Evolutionary conservation across 257 asterid species (phyloP).

Genomic region (Penstemon barbatus): DNA sequence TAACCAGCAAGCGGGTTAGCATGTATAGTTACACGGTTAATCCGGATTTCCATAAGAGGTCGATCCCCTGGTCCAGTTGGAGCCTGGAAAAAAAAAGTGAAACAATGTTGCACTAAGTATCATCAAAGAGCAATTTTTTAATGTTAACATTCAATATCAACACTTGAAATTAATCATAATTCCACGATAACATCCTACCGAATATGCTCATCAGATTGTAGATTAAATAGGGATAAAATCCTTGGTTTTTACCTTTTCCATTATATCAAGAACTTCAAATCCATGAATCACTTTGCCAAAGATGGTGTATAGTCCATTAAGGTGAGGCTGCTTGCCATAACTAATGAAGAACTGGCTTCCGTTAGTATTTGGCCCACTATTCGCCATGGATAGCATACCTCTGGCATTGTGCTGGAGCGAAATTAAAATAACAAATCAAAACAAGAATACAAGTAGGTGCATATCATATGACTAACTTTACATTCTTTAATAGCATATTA

Average conservation of each 20-base stretch:
- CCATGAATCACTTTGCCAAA: constrained; percentile 97
- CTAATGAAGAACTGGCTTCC: constrained; percentile 95
- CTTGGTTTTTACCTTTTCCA: constrained; percentile 75
- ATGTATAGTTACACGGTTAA: constrained; percentile 85
- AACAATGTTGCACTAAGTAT: not conserved
- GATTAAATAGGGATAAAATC: not conserved
- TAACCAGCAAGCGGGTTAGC: constrained; percentile 97
- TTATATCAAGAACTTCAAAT: constrained; percentile 89
- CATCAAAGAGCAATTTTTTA: not conserved
- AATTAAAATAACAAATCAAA: constrained; percentile 13
- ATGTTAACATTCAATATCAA: not conserved
- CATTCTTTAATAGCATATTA: constrained; percentile 7
- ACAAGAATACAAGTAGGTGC: constrained; percentile 1
- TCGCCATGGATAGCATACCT: constrained; percentile 94
- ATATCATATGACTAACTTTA: constrained; percentile 13
- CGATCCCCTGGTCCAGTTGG: constrained; percentile 85
- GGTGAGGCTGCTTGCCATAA: constrained; percentile 91
- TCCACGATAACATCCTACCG: not conserved
- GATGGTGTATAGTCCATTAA: constrained; percentile 83
- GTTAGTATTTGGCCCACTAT: constrained; percentile 92
- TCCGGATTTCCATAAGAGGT: constrained; percentile 91
- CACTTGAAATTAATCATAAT: not conserved
- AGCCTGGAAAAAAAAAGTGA: constrained; percentile 51
- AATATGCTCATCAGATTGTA: not conserved
- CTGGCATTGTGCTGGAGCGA: constrained; percentile 87